phyloP scores from a whole-genome alignment of 2,329 filamentous ascomycete species.

The Pyrenochaeta sp. region DNA sequence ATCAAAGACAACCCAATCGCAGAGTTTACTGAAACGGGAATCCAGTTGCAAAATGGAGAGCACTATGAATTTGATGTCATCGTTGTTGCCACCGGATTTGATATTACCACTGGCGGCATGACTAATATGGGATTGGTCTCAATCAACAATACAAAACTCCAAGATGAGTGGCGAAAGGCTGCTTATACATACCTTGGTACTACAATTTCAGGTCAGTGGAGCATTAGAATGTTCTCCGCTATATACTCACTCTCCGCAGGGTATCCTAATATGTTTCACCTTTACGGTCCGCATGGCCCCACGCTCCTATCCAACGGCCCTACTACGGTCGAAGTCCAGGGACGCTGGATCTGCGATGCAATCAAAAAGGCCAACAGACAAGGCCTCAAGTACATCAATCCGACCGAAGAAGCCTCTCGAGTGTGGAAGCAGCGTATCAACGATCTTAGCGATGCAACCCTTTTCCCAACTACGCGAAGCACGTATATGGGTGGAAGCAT shows the following conservation, averaged over 20 bases:
- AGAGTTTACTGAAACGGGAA: slow-evolving; percentile 36
- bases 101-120: slow-evolving; percentile 46
- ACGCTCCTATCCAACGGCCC: slow-evolving; percentile 49
- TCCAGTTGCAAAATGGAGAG: slow-evolving; percentile 41
- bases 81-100: slow-evolving; percentile 45
- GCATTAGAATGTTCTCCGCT: too few species aligned
- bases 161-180: slow-evolving; percentile 16
- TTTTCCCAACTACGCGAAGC: slow-evolving; percentile 45
- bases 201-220: background rate
- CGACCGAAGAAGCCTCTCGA: slow-evolving; percentile 43
- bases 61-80: slow-evolving; percentile 47
- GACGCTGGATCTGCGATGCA: slow-evolving; percentile 48
- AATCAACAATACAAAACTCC: slow-evolving; percentile 19
- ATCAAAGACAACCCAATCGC: slow-evolving; percentile 42
- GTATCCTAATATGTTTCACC: slow-evolving; percentile 19
- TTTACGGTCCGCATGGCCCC: slow-evolving; percentile 20
- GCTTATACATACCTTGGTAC: slow-evolving; percentile 16
- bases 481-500: slow-evolving; percentile 46
- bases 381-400: slow-evolving; percentile 41
- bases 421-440: slow-evolving; percentile 48
- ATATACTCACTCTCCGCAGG: background rate
- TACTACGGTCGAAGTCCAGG: slow-evolving; percentile 48
- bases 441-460: slow-evolving; percentile 39
- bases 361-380: slow-evolving; percentile 41
- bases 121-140: slow-evolving; percentile 31